Evolutionary conservation across 768 basidiomycete genomes (phyloP).

Genomic region (Boletus vermiculosoides): DNA sequence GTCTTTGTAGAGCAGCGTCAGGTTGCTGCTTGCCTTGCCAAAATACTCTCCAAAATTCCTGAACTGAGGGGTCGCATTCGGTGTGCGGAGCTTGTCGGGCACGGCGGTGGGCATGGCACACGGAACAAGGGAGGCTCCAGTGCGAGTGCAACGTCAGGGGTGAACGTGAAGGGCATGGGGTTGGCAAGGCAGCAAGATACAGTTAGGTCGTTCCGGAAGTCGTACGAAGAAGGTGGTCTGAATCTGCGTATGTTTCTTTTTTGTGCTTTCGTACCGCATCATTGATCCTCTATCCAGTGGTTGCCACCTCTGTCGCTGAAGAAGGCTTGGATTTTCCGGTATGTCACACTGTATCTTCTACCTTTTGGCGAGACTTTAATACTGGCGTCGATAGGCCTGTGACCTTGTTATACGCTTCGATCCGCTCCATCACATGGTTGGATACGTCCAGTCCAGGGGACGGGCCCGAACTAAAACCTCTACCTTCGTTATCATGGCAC

Average conservation of each 20-base stretch:
- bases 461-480: conserved; percentile 76
- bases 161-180: conserved; percentile 51
- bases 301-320: conserved; percentile 87
- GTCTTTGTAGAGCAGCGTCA: conserved; percentile 88
- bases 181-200: conserved; percentile 55
- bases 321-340: conserved; percentile 91
- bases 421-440: conserved; percentile 75
- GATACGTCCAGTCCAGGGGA: conserved; percentile 88
- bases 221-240: conserved; percentile 61
- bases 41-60: conserved; percentile 59
- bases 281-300: conserved; percentile 41
- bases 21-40: conserved; percentile 67
- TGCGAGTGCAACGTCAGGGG: conserved; percentile 22
- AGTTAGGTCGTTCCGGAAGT: conserved; percentile 61
- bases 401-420: conserved; percentile 88
- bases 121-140: conserved; percentile 20
- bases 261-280: background rate
- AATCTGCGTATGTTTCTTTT: conserved; percentile 58
- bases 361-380: background rate
- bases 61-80: conserved; percentile 55
- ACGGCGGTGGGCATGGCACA: conserved; percentile 44
- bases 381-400: conserved; percentile 58
- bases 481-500: conserved; percentile 79
- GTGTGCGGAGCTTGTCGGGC: conserved; percentile 69
- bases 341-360: conserved; percentile 20